Conservation (phyloP, 1,139 yeast species). For the Candida tropicalis region DNA sequence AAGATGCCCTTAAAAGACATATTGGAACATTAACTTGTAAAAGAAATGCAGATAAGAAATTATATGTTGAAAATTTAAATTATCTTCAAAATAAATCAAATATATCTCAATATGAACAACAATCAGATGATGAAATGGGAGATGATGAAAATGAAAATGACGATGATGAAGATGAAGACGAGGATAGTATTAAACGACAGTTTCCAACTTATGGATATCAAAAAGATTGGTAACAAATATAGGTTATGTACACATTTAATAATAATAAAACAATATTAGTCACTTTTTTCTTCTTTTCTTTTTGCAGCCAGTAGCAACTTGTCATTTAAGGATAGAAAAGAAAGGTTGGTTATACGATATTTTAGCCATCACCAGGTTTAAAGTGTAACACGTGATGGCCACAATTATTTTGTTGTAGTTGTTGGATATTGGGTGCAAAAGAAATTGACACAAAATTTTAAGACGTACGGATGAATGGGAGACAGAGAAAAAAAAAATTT, state of each 20-base stretch:
- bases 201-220: constrained; percentile 17
- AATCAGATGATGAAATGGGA: constrained; percentile 5
- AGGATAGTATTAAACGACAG: constrained; percentile 9
- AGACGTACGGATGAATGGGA: background rate
- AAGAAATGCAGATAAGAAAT: constrained; percentile 57
- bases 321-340: no score
- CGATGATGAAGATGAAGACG: constrained; percentile 11
- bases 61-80: constrained; percentile 40
- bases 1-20: constrained; percentile 78
- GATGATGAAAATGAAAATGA: constrained; percentile 11
- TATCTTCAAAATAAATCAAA: constrained; percentile 20
- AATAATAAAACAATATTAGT: background rate
- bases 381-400: background rate
- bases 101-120: constrained; percentile 6
- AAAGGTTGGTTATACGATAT: background rate
- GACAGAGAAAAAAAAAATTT: background rate
- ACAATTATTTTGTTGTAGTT: background rate
- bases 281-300: background rate
- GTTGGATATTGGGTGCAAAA: constrained; percentile 4
- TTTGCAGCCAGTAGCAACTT: constrained; percentile 1
- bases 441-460: constrained; percentile 1
- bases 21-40: constrained; percentile 73
- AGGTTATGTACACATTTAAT: background rate
- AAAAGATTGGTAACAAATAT: constrained; percentile 7
- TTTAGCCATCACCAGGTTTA: background rate